Percentiles rank a stretch among this genome's conserved stretches.
These are phyloP conservation scores for Aspergillus novoparasiticus DNA, from an alignment of 2,329 filamentous ascomycete genomes.

Conservation along the genomic window DNA sequence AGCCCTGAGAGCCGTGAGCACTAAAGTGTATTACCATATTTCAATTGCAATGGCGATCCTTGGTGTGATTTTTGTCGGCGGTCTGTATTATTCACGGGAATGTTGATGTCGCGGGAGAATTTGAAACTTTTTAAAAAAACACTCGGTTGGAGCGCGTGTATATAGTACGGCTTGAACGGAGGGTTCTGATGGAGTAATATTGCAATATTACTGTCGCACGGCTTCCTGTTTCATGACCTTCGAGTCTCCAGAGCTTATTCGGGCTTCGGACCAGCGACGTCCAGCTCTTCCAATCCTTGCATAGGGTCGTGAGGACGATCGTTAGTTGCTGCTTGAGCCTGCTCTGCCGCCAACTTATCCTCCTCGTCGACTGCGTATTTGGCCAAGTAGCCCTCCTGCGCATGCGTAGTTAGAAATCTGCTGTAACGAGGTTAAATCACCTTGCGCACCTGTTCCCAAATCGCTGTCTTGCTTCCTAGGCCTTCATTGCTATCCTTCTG, in stretches of 20 bases:
- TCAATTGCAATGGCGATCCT: constrained; percentile 31
- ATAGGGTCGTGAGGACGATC: constrained; percentile 76
- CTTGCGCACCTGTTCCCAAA: constrained; percentile 88
- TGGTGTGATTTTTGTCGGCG: constrained; percentile 24
- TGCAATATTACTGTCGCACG: constrained; percentile 32
- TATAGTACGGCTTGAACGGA: constrained; percentile 38
- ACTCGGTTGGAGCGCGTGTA: constrained; percentile 37
- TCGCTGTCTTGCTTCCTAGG: constrained; percentile 85
- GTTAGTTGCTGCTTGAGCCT: constrained; percentile 54
- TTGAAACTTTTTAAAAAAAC: constrained; percentile 27
- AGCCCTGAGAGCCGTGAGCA: constrained; percentile 48
- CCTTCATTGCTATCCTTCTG: constrained; percentile 88
- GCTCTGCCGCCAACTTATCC: constrained; percentile 65
- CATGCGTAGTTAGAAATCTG: constrained; percentile 26
- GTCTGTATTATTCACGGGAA: constrained; percentile 35
- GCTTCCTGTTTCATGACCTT: constrained; percentile 23
- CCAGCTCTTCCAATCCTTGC: constrained; percentile 90
- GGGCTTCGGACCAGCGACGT: constrained; percentile 88
- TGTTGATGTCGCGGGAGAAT: constrained; percentile 28
- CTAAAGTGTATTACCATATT: constrained; percentile 40
- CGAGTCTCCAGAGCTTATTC: constrained; percentile 52
- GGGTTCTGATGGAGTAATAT: constrained; percentile 30
- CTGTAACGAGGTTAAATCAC: background rate
- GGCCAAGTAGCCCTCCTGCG: constrained; percentile 88
- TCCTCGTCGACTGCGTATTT: constrained; percentile 84